phyloP scores from a whole-genome alignment of 2,329 filamentous ascomycete genomes.

The Camillea tinctor region DNA sequence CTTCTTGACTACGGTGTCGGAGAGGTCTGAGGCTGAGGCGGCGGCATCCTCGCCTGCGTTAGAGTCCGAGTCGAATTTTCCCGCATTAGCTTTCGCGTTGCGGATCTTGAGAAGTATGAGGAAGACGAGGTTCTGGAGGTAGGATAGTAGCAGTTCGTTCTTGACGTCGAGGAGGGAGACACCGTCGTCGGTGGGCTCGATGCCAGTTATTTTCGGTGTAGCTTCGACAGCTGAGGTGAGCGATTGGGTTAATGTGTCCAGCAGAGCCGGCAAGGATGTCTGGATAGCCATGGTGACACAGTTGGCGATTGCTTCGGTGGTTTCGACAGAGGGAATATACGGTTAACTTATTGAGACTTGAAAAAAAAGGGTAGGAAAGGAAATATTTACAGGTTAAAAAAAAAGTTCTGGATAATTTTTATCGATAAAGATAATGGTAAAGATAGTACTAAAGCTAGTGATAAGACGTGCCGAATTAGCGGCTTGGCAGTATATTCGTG shows the following conservation, averaged over 20 bases:
- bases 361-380: not conserved
- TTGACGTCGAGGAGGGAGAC: conserved; percentile 95
- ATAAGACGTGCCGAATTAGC: not conserved
- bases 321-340: conserved; percentile 5
- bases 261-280: conserved; percentile 47
- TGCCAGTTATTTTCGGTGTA: conserved; percentile 57
- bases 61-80: conserved; percentile 26
- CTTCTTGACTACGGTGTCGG: conserved; percentile 74
- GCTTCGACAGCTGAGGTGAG: conserved; percentile 65
- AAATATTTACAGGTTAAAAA: conserved; percentile 5
- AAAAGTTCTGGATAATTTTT: conserved; percentile 5
- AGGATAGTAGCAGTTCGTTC: conserved; percentile 94
- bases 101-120: conserved; percentile 79
- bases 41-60: conserved; percentile 33
- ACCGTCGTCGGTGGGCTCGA: conserved; percentile 76
- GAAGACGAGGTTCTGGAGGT: conserved; percentile 91
- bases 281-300: conserved; percentile 47
- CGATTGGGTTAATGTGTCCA: conserved; percentile 57
- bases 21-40: conserved; percentile 46
- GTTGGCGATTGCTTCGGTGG: conserved; percentile 16
- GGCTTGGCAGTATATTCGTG: not conserved
- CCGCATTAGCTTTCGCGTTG: conserved; percentile 40
- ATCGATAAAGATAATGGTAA: conserved; percentile 5
- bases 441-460: conserved; percentile 15
- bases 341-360: not conserved